Evolutionary conservation across 1,284 basidiomycete species (phyloP), one percentile per base, ranked within the genome.

Genomic region (Ustilago trichophora): DNA sequence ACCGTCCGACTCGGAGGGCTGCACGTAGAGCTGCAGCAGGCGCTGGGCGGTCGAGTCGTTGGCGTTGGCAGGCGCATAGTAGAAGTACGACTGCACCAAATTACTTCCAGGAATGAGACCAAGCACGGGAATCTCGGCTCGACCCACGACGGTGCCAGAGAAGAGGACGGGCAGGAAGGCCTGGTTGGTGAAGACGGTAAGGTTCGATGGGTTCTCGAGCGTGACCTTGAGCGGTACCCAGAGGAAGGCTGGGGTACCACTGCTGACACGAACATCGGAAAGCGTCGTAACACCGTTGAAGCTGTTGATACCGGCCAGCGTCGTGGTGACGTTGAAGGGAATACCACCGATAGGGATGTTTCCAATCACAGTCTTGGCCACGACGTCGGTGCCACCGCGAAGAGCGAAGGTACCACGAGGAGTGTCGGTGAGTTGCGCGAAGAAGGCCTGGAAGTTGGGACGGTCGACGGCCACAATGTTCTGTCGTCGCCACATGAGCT

Each of bases 311-410:
- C 88, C 87, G 70, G 84, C 85, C 44, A 90, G 72, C 35, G 80
- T 81, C 4, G 88, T 87, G 6, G 82, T 78, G 27, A 90, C 87
- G 59, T 86, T 83, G 80, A 91, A 88, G 2, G 86, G 84, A 71
- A 91, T 88, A 18, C 86, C 86, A 4, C 83, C 82, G 55, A 91
- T 89, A 0, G 87, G 87, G 18, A 91, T 84, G 73, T 89, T 82
- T 12, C 90, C 90, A 37, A 90, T 88, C 1, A 85, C 77, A 2
- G 89, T 90, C 49, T 84, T 85, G 1, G 86, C 90, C 13, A 85
- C 83, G 33, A 91, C 87, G 65, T 88, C 84, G 0, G 87, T 87
- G 1, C 84, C 83, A 13, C 90, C 90, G 35, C 84, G 84, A 13
- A 91, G 79, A 0, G 81, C 84, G 15, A 90, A 83, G 7, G 83